Evolutionary conservation across 2,329 filamentous ascomycete species (phyloP).

Genomic region (Cladosporium austrohemisphaericum): DNA sequence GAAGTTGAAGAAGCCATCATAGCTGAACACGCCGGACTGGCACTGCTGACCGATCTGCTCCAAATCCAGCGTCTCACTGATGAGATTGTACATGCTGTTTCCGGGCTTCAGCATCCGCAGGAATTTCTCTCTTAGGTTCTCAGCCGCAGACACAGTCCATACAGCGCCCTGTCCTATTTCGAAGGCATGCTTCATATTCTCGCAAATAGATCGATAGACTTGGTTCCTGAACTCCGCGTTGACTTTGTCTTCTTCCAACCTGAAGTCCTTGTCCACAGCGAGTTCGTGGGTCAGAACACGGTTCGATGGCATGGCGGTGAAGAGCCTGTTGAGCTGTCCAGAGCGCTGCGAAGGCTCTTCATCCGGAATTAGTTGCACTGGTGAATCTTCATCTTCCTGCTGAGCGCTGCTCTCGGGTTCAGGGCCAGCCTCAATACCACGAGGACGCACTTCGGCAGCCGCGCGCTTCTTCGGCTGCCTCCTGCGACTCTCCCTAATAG

Average conservation of each 20-base stretch:
- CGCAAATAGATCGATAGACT: slow-evolving; percentile 57
- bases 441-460: slow-evolving; percentile 66
- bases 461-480: slow-evolving; percentile 62
- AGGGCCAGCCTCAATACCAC: slow-evolving; percentile 45
- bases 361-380: slow-evolving; percentile 23
- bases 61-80: slow-evolving; percentile 70
- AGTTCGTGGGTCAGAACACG: slow-evolving; percentile 73
- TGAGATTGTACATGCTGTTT: slow-evolving; percentile 69
- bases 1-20: slow-evolving; percentile 73
- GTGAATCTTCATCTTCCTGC: slow-evolving; percentile 20
- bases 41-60: slow-evolving; percentile 69
- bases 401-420: slow-evolving; percentile 20
- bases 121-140: slow-evolving; percentile 68
- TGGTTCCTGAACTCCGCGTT: slow-evolving; percentile 57
- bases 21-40: slow-evolving; percentile 69
- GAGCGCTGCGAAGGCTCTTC: slow-evolving; percentile 21
- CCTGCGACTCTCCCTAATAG: slow-evolving; percentile 68
- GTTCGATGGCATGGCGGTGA: slow-evolving; percentile 67
- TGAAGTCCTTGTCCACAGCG: slow-evolving; percentile 73
- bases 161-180: slow-evolving; percentile 61
- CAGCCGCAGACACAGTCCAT: slow-evolving; percentile 67
- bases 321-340: slow-evolving; percentile 49
- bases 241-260: slow-evolving; percentile 56
- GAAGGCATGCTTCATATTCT: slow-evolving; percentile 59
- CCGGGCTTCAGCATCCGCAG: slow-evolving; percentile 67